phyloP scores from a whole-genome alignment of 495 filamentous ascomycete genomes.

The Podospora comata region DNA sequence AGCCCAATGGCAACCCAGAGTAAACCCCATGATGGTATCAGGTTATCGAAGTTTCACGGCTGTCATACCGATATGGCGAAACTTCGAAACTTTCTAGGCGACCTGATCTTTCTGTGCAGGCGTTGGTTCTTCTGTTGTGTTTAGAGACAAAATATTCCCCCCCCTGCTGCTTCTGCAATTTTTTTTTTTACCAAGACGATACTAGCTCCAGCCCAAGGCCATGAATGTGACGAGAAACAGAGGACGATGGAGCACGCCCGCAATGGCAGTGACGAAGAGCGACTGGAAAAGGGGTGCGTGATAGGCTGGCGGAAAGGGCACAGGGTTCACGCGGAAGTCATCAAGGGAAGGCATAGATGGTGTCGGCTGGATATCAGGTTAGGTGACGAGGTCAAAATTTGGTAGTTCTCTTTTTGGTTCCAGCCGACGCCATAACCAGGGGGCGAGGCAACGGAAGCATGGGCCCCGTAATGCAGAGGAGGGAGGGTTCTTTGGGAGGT shows the following conservation, averaged over 20 bases:
- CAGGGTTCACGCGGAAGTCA: not conserved
- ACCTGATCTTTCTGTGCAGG: slow-evolving; percentile 32
- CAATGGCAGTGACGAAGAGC: slow-evolving; percentile 9
- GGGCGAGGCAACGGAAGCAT: not conserved
- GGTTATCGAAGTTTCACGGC: slow-evolving; percentile 16
- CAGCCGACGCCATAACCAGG: not conserved
- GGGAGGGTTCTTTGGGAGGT: slow-evolving; percentile 1
- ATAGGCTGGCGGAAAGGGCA: slow-evolving; percentile 7
- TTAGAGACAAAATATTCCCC: slow-evolving; percentile 40
- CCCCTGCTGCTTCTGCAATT: slow-evolving; percentile 26
- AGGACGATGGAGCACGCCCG: slow-evolving; percentile 11
- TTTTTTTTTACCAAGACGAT: slow-evolving; percentile 32
- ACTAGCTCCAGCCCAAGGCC: slow-evolving; percentile 26
- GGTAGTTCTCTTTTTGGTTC: not conserved
- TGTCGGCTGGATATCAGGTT: not conserved
- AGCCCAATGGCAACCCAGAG: slow-evolving; percentile 47
- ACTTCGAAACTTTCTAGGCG: slow-evolving; percentile 18
- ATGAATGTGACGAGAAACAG: slow-evolving; percentile 29
- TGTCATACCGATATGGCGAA: slow-evolving; percentile 25
- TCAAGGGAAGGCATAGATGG: not conserved
- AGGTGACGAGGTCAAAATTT: slow-evolving; percentile 11
- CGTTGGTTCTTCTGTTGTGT: slow-evolving; percentile 40
- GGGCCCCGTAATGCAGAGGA: not conserved
- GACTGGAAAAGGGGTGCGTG: not conserved
- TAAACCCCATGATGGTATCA: slow-evolving; percentile 33